A percentile compares a stretch with the other conserved stretches of the same genome.
Evolutionary conservation across 192 early-diverging fungal species (phyloP).

Genomic region (Mortierella claussenii): DNA sequence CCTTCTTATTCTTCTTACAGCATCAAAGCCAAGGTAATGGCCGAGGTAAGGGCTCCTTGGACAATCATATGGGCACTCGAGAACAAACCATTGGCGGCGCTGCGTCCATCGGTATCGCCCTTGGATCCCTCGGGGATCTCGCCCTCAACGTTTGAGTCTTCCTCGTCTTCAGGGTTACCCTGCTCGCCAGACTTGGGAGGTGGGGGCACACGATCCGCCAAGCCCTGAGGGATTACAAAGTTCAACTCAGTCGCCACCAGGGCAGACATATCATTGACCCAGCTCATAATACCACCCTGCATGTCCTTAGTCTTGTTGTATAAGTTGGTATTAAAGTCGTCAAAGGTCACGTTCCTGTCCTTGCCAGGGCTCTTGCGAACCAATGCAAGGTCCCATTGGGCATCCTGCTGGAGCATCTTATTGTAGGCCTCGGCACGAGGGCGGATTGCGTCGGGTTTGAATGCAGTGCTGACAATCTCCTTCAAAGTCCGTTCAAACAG

Average conservation of each 20-base stretch:
- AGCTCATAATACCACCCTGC: constrained; percentile 24
- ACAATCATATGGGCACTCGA: not conserved
- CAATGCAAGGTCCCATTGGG: constrained; percentile 45
- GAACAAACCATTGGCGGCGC: not conserved
- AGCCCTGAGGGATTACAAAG: constrained; percentile 28
- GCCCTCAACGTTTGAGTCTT: constrained; percentile 6
- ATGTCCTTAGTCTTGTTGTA: constrained; percentile 18
- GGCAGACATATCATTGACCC: constrained; percentile 16
- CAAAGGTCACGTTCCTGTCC: constrained; percentile 28
- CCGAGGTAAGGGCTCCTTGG: not conserved
- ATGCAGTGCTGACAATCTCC: constrained; percentile 43
- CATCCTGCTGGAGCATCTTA: constrained; percentile 45
- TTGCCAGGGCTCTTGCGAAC: constrained; percentile 15
- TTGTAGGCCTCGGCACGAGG: constrained; percentile 43
- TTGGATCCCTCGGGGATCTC: not conserved
- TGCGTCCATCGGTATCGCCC: not conserved
- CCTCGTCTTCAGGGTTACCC: constrained; percentile 37
- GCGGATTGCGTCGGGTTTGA: constrained; percentile 34
- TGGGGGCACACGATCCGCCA: constrained; percentile 30
- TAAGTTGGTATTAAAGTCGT: constrained; percentile 37
- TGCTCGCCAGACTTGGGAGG: constrained; percentile 29
- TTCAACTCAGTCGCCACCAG: constrained; percentile 16
- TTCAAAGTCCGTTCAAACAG: constrained; percentile 44
- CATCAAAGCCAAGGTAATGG: not conserved
- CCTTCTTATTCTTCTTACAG: too few species aligned